A percentile compares a stretch with the other conserved stretches of the same genome.
Conservation (phyloP, 768 basidiomycete species). For the Tubosaeta brunneosetosa region DNA sequence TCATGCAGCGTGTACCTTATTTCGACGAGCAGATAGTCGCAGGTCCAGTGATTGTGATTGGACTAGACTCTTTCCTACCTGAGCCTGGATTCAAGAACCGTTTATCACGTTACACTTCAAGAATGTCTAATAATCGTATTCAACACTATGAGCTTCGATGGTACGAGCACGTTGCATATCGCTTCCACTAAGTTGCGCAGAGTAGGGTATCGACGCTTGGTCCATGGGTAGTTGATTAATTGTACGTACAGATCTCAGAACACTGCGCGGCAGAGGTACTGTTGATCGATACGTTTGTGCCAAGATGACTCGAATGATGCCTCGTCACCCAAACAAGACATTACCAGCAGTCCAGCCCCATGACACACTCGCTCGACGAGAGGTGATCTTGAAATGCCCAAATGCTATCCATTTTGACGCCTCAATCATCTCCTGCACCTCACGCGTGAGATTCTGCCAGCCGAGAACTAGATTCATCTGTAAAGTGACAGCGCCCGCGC, state of each 20-base stretch:
- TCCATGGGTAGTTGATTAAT: background rate
- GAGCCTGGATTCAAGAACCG: background rate
- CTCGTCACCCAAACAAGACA: constrained; percentile 3
- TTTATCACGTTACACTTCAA: background rate
- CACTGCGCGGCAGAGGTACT: background rate
- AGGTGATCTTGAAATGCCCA: constrained; percentile 12
- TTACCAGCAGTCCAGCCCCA: constrained; percentile 16
- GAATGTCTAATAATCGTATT: background rate
- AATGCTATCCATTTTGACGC: constrained; percentile 16
- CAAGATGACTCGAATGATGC: no score
- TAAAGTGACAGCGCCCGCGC: constrained; percentile 11
- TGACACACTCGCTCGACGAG: constrained; percentile 4
- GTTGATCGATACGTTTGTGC: background rate
- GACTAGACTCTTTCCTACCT: background rate
- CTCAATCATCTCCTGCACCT: constrained; percentile 20
- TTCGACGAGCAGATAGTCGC: constrained; percentile 7
- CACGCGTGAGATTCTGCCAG: constrained; percentile 13
- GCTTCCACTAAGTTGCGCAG: background rate
- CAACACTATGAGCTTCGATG: background rate
- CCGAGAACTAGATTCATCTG: constrained; percentile 15
- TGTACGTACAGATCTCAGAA: background rate
- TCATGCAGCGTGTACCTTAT: constrained; percentile 9
- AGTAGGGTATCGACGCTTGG: background rate
- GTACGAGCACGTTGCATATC: background rate
- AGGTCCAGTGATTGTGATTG: background rate